Base-by-base conservation (phyloP, 306 rosid species). In the Notholithocarpus densiflorus region DNA sequence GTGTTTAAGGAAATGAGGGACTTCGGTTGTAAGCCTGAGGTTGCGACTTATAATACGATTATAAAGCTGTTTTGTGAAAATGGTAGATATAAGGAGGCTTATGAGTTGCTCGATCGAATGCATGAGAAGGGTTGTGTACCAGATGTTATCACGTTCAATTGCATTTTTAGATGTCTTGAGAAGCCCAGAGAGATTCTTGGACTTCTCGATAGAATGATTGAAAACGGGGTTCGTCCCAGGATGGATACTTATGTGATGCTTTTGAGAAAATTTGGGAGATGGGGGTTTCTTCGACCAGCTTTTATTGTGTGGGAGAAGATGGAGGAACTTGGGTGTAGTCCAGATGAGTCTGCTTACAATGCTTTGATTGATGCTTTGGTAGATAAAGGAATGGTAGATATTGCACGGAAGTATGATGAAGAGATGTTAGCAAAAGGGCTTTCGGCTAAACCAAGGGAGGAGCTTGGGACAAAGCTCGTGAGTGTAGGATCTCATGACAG, bases 221-320 rank as follows among this genome's bases (percentile, higher is more conserved):
- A 73, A 21, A 85, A 87, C 64, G 93, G 98, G 40, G 84, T 92
- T 82, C 87, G 84, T 3, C 98, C 98, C 1, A 79, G 82, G 26
- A 81, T 82, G 88, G 97, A 93, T 65, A 95, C 98, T 0, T 91
- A 82, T 55, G 96, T 95, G 79, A 89, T 95, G 98, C 90, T 95
- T 61, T 83, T 95, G 84, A 87, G 89, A 89, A 91, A 90, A 82
- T 93, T 95, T 83, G 92, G 92, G 71, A 87, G 96, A 77, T 92
- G 98, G 98, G 98, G 97, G 15, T 95, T 92, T 84, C 94, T 93
- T 21, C 82, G 98, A 53, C 92, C 92, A 14, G 91, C 91, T 73
- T 89, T 90, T 75, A 15, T 88, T 4, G 86, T 91, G 65, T 95
- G 98, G 98, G 80, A 90, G 73, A 91, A 77, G 85, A 90, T 92